Percentiles rank a stretch among this genome's conserved stretches.
Conservation (phyloP, 2,329 filamentous ascomycete species). For the Ceratocystiopsis minuta region DNA sequence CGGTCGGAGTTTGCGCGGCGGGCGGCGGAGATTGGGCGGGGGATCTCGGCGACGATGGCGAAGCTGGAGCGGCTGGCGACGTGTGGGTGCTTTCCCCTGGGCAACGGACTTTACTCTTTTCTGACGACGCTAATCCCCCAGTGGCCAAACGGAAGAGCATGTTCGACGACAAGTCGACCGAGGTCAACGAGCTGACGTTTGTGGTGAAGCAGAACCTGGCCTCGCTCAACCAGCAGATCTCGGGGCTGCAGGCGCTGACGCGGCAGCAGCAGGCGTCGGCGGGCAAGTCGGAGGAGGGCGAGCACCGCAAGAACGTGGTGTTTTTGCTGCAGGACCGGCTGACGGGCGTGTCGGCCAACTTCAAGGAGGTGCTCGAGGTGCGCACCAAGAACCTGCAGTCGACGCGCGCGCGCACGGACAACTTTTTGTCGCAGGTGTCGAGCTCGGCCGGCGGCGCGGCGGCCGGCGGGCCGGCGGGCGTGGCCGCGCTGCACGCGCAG, state of each 20-base stretch:
- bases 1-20: conserved; percentile 77
- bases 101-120: conserved; percentile 6
- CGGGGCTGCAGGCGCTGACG: conserved; percentile 59
- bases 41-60: conserved; percentile 81
- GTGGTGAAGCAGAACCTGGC: conserved; percentile 25
- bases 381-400: conserved; percentile 97
- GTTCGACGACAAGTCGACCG: conserved; percentile 89
- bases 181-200: conserved; percentile 92
- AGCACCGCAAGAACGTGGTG: conserved; percentile 96
- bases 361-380: conserved; percentile 93
- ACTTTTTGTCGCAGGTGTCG: conserved; percentile 83
- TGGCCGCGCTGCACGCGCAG: conserved; percentile 26
- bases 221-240: conserved; percentile 68
- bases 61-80: conserved; percentile 90
- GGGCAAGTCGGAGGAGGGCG: conserved; percentile 59
- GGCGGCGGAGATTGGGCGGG: conserved; percentile 79
- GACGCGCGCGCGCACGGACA: conserved; percentile 78
- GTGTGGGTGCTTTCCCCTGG: conserved; percentile 25
- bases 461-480: conserved; percentile 22
- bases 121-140: background rate
- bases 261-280: conserved; percentile 61
- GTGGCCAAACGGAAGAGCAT: conserved; percentile 90
- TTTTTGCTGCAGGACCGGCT: conserved; percentile 80
- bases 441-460: conserved; percentile 44
- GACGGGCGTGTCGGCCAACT: conserved; percentile 82